A percentile compares a stretch with the other conserved stretches of the same genome.
phyloP scores from a whole-genome alignment of 1,284 basidiomycete genomes.

The Cerrena zonata region DNA sequence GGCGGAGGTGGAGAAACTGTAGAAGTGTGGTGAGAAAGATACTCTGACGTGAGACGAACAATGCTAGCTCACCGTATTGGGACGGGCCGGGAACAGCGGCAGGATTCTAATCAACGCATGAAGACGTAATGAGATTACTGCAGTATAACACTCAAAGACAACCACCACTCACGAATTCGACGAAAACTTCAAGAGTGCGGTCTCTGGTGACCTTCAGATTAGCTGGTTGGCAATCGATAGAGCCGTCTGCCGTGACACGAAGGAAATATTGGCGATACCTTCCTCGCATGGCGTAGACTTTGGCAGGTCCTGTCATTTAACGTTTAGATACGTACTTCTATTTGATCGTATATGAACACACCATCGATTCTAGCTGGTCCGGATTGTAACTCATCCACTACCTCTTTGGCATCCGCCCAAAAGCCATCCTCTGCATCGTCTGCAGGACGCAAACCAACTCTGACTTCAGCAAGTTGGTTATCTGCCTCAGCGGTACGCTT shows the following conservation, averaged over 20 bases:
- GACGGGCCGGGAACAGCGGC: neutral
- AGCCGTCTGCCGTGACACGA: slow-evolving; percentile 44
- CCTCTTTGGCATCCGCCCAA: slow-evolving; percentile 64
- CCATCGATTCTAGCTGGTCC: slow-evolving; percentile 68
- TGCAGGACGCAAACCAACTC: slow-evolving; percentile 43
- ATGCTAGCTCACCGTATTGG: neutral
- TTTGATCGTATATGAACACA: slow-evolving; percentile 20
- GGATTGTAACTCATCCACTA: slow-evolving; percentile 52
- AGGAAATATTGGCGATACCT: slow-evolving; percentile 67
- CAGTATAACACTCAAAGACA: neutral
- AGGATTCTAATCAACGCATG: slow-evolving; percentile 1
- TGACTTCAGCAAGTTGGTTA: slow-evolving; percentile 59
- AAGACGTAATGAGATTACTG: slow-evolving; percentile 1
- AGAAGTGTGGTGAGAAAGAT: neutral
- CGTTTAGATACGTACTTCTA: neutral
- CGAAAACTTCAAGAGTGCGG: slow-evolving; percentile 28
- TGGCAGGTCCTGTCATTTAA: slow-evolving; percentile 53
- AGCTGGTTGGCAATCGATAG: slow-evolving; percentile 26
- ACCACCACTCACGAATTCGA: slow-evolving; percentile 25
- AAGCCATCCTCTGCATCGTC: slow-evolving; percentile 48
- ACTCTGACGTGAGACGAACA: neutral
- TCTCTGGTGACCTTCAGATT: slow-evolving; percentile 29
- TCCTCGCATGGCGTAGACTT: slow-evolving; percentile 60
- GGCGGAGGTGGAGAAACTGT: neutral
- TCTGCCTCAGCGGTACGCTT: slow-evolving; percentile 46